A percentile compares a stretch with the other conserved stretches of the same genome.
phyloP scores from a whole-genome alignment of 75 land plant species.

The Pinus albicaulis region DNA sequence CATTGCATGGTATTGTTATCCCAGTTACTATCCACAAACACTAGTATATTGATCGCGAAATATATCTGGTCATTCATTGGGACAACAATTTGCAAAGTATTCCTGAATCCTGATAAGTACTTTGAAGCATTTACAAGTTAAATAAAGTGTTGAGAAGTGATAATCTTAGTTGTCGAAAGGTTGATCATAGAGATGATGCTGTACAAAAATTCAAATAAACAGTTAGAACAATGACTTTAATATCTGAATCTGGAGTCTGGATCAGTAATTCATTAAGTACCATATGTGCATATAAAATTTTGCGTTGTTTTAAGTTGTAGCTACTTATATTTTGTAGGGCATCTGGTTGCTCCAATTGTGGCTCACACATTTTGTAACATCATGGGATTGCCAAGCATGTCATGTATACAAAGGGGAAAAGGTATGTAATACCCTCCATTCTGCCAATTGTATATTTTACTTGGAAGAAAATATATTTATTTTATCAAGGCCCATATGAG shows the following conservation, averaged over 20 bases:
- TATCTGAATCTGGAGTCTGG: not conserved
- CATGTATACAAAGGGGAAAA: conserved; percentile 8
- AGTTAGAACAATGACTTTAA: not conserved
- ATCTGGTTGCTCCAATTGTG: conserved; percentile 65
- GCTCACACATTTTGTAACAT: conserved; percentile 88
- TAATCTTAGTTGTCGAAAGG: not conserved
- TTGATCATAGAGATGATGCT: not conserved
- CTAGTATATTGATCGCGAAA: not conserved
- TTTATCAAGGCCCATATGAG: too few relatives aligned
- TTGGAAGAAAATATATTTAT: too few relatives aligned
- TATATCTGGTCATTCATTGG: not conserved
- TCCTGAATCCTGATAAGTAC: not conserved
- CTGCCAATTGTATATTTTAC: too few relatives aligned
- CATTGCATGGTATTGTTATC: not conserved
- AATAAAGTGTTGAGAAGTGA: too few relatives aligned
- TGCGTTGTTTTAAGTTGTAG: not conserved
- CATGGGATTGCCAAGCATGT: conserved; percentile 77
- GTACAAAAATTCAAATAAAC: not conserved
- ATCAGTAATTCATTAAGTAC: not conserved
- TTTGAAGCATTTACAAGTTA: not conserved
- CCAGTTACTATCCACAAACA: not conserved
- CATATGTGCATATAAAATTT: not conserved
- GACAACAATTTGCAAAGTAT: not conserved
- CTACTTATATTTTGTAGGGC: conserved; percentile 39
- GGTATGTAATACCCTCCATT: not conserved